Evolutionary conservation across 176 grass and related monocot genomes (phyloP).

Genomic region (Zizania latifolia): DNA sequence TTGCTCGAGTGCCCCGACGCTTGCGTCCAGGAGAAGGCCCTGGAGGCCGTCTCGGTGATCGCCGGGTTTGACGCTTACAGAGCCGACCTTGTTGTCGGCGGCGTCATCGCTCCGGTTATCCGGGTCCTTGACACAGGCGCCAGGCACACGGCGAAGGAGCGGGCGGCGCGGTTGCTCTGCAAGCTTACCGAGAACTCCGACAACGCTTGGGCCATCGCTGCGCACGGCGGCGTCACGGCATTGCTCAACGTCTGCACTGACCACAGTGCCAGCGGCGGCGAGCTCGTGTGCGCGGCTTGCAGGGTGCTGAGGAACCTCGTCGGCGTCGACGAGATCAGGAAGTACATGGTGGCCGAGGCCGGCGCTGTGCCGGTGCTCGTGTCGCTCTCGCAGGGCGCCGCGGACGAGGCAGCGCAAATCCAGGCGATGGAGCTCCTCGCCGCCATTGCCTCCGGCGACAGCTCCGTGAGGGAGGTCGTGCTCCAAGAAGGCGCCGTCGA

Average conservation of each 20-base stretch:
- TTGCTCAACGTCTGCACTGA: slow-evolving; percentile 58
- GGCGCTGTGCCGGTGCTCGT: slow-evolving; percentile 50
- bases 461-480: neutral
- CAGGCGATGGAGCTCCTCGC: slow-evolving; percentile 63
- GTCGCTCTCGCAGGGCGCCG: slow-evolving; percentile 30
- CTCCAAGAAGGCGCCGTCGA: slow-evolving; percentile 38
- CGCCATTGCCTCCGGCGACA: slow-evolving; percentile 39
- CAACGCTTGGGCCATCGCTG: slow-evolving; percentile 86
- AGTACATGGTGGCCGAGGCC: slow-evolving; percentile 64
- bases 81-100: slow-evolving; percentile 47
- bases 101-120: slow-evolving; percentile 51
- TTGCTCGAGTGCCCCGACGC: slow-evolving; percentile 56
- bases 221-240: slow-evolving; percentile 70
- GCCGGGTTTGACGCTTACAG: slow-evolving; percentile 47
- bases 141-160: slow-evolving; percentile 36
- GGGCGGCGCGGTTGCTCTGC: slow-evolving; percentile 52
- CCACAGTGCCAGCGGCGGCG: slow-evolving; percentile 8
- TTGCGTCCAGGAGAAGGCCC: slow-evolving; percentile 41
- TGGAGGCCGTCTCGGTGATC: slow-evolving; percentile 50
- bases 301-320: slow-evolving; percentile 66
- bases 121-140: slow-evolving; percentile 40
- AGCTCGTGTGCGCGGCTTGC: slow-evolving; percentile 51
- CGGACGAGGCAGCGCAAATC: slow-evolving; percentile 53
- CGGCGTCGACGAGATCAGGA: slow-evolving; percentile 70
- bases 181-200: slow-evolving; percentile 79